Conservation (phyloP, 495 filamentous ascomycete species). For the Trichoderma gamsii region DNA sequence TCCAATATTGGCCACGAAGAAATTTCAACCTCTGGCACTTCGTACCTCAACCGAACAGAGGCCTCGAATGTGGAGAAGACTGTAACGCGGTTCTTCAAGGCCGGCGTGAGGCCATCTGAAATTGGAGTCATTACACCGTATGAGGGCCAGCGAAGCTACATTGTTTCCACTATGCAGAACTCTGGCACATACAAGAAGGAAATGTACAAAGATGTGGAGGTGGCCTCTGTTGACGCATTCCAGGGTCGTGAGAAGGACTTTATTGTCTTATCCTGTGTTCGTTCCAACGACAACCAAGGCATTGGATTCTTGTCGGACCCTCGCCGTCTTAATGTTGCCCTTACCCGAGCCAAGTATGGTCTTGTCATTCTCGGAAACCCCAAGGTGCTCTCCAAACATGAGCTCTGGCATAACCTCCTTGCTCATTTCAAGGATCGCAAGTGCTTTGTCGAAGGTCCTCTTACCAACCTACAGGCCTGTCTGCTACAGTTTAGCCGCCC, state of each 20-base stretch:
- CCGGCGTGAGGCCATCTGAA: slow-evolving; percentile 83
- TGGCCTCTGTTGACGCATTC: slow-evolving; percentile 97
- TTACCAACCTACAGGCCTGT: slow-evolving; percentile 91
- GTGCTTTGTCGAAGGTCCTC: slow-evolving; percentile 92
- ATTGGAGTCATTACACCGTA: slow-evolving; percentile 99
- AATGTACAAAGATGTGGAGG: slow-evolving; percentile 97
- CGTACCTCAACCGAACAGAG: slow-evolving; percentile 96
- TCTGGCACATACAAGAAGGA: slow-evolving; percentile 97
- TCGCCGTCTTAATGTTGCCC: slow-evolving; percentile 95
- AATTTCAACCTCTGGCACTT: slow-evolving; percentile 95
- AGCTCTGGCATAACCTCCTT: slow-evolving; percentile 93
- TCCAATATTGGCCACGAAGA: slow-evolving; percentile 96
- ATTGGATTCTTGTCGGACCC: slow-evolving; percentile 99
- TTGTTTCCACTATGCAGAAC: slow-evolving; percentile 98
- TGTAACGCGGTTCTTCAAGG: slow-evolving; percentile 97
- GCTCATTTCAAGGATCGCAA: slow-evolving; percentile 97
- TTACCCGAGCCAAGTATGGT: slow-evolving; percentile 95
- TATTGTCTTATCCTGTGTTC: slow-evolving; percentile 95
- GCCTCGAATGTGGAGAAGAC: slow-evolving; percentile 97
- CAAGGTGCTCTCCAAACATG: slow-evolving; percentile 96
- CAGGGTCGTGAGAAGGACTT: slow-evolving; percentile 99
- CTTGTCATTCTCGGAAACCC: slow-evolving; percentile 95
- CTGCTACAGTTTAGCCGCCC: slow-evolving; percentile 92
- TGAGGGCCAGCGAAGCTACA: slow-evolving; percentile 96
- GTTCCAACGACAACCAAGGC: slow-evolving; percentile 97